Base-by-base conservation (phyloP, 2,329 filamentous ascomycete genomes). In the Calonectria henricotiae region DNA sequence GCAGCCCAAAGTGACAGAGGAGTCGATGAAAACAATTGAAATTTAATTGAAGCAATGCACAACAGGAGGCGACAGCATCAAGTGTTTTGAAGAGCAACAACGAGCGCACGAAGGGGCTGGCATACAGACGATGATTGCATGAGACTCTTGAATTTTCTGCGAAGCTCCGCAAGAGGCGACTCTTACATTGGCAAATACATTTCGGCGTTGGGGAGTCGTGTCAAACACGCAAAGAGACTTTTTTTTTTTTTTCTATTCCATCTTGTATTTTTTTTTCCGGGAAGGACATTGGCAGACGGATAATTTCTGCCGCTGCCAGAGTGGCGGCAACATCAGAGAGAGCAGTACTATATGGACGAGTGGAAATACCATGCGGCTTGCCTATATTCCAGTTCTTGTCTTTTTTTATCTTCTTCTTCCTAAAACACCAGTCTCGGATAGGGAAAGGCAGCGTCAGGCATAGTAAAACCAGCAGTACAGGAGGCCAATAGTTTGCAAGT, bases 11-110 rank as follows among this genome's bases (percentile, higher is more conserved):
- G 81, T 83, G 44, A 74, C 81, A 12, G 88, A 89, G 65, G 87
- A 86, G 69, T 82, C 84, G 37, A 89, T 90, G 88, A 90, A 89
- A 83, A 89, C 87, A 71, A 90, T 90, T 80, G 88, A 90, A 80
- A 90, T 90, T 76, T 90, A 70, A 80, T 51, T 27, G 27, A n/a
- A 25, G 51, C 68, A 37, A 70, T 51, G 51, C 61, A 51, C 39
- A 47, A 68, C 62, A 63, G 58, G 62, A 41, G 35, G 47, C 49
- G 5, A 68, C 47, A 35, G 20, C 23, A 47, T 63, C 62, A 46
- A 63, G 44, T 63, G 65, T 66, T 68, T 75, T 75, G 68, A 69
- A 71, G 68, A 68, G 71, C 72, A 72, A 63, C 67, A 70, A 77
- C 65, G 73, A 75, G 72, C 74, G 69, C 69, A 76, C 70, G 60